Conservation (phyloP, 2,329 filamentous ascomycete genomes). For the Xylariaceae sp. region DNA sequence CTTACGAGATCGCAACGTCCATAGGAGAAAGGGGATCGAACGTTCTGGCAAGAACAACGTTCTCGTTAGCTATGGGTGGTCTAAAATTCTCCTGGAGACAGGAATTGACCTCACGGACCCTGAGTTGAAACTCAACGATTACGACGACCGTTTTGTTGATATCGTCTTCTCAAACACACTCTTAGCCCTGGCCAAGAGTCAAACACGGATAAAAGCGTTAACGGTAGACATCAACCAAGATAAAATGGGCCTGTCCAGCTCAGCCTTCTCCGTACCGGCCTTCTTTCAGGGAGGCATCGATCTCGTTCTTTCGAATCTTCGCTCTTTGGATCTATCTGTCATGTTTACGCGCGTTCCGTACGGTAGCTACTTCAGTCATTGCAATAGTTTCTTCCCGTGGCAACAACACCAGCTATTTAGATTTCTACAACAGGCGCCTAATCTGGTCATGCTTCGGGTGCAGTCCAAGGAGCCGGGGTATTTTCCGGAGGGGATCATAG, state of each 20-base stretch:
- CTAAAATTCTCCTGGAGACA: constrained; percentile 15
- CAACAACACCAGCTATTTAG: constrained; percentile 22
- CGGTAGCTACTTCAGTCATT: constrained; percentile 19
- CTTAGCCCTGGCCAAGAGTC: constrained; percentile 18
- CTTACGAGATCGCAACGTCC: constrained; percentile 17
- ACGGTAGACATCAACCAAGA: constrained; percentile 18
- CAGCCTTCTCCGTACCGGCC: constrained; percentile 21
- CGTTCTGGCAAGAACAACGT: constrained; percentile 12
- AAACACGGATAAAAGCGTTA: constrained; percentile 15
- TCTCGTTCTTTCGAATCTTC: constrained; percentile 13
- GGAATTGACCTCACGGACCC: constrained; percentile 19
- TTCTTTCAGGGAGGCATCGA: constrained; percentile 15
- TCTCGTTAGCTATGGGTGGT: constrained; percentile 21
- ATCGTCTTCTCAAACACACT: constrained; percentile 22
- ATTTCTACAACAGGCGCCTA: constrained; percentile 22
- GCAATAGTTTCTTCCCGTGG: constrained; percentile 21
- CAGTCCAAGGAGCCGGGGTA: constrained; percentile 18
- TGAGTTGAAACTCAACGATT: constrained; percentile 12
- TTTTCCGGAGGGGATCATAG: constrained; percentile 19
- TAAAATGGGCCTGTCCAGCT: constrained; percentile 23
- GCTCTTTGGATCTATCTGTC: constrained; percentile 21
- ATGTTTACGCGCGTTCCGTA: constrained; percentile 21
- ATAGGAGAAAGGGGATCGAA: neutral
- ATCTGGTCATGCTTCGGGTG: constrained; percentile 19
- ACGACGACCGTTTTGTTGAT: constrained; percentile 25